Evolutionary conservation across 2,329 filamentous ascomycete genomes (phyloP).

Genomic region (Magnaporthiopsis incrustans): DNA sequence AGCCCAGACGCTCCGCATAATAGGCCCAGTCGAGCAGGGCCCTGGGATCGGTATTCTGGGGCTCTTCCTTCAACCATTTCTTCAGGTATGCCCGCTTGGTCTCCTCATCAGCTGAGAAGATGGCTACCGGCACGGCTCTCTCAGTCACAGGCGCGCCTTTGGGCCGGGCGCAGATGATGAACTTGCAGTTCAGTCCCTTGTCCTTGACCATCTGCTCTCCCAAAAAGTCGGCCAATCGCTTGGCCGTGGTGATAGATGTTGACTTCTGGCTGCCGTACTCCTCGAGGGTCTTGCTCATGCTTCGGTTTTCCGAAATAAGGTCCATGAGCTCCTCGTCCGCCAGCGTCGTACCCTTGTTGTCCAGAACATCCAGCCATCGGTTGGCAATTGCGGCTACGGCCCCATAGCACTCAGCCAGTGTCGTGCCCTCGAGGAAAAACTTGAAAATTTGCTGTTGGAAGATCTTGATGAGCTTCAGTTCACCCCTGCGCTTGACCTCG

Average conservation of each 20-base stretch:
- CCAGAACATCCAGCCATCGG: conserved; percentile 89
- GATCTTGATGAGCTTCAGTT: conserved; percentile 98
- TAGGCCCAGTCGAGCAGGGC: conserved; percentile 94
- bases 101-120: conserved; percentile 86
- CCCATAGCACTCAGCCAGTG: conserved; percentile 78
- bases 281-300: conserved; percentile 92
- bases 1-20: conserved; percentile 90
- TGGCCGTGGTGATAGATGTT: conserved; percentile 97
- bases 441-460: conserved; percentile 99
- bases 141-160: conserved; percentile 90
- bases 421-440: conserved; percentile 90
- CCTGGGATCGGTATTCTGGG: conserved; percentile 81
- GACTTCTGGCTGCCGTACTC: conserved; percentile 96
- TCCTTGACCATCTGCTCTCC: conserved; percentile 99
- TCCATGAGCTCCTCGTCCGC: conserved; percentile 97
- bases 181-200: conserved; percentile 98
- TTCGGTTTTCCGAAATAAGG: conserved; percentile 99
- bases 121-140: conserved; percentile 86
- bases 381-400: conserved; percentile 94
- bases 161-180: conserved; percentile 87
- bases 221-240: conserved; percentile 87
- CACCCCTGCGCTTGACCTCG: conserved; percentile 93
- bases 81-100: conserved; percentile 84
- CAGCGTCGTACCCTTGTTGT: conserved; percentile 79
- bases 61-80: conserved; percentile 94